A percentile compares a stretch with the other conserved stretches of the same genome.
These are phyloP conservation scores for Raffaelea arxii DNA, from an alignment of 2,329 filamentous ascomycete species.

Conservation along the genomic window DNA sequence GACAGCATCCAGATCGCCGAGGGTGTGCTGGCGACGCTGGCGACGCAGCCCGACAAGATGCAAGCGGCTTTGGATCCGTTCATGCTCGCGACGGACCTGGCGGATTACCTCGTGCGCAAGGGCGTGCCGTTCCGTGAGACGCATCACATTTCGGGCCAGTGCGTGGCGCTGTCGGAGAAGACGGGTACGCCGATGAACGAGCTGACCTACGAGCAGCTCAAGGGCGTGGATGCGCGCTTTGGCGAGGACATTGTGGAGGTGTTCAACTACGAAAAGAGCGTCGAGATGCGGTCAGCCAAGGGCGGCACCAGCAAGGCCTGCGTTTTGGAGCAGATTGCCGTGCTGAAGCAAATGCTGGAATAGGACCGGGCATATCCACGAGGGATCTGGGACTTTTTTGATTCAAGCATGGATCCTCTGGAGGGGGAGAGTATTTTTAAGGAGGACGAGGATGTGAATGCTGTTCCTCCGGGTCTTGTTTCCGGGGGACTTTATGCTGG, in stretches of 20 bases:
- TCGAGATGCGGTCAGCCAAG: conserved; percentile 67
- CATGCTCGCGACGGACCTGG: conserved; percentile 70
- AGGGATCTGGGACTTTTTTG: no score
- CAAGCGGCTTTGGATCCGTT: conserved; percentile 65
- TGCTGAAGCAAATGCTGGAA: no score
- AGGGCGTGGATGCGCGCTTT: conserved; percentile 59
- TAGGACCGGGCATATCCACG: no score
- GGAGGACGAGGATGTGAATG: no score
- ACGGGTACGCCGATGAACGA: conserved; percentile 60
- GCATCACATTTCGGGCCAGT: conserved; percentile 68
- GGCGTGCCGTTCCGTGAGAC: conserved; percentile 75
- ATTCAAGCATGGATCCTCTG: no score
- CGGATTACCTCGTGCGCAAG: conserved; percentile 58
- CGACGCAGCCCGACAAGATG: conserved; percentile 66
- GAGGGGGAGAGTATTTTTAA: no score
- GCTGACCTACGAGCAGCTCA: conserved; percentile 55
- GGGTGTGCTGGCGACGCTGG: conserved; percentile 67
- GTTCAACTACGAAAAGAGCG: conserved; percentile 74
- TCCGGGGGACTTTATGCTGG: no score
- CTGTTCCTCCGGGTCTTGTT: no score
- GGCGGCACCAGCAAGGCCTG: conserved; percentile 64
- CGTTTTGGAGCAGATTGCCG: conserved; percentile 16
- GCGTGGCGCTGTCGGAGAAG: conserved; percentile 64
- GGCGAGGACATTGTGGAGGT: conserved; percentile 59
- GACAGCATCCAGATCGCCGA: conserved; percentile 78